These are phyloP conservation scores for Blastobotrys proliferans DNA, from an alignment of 1,139 yeast species.

Conservation along the genomic window DNA sequence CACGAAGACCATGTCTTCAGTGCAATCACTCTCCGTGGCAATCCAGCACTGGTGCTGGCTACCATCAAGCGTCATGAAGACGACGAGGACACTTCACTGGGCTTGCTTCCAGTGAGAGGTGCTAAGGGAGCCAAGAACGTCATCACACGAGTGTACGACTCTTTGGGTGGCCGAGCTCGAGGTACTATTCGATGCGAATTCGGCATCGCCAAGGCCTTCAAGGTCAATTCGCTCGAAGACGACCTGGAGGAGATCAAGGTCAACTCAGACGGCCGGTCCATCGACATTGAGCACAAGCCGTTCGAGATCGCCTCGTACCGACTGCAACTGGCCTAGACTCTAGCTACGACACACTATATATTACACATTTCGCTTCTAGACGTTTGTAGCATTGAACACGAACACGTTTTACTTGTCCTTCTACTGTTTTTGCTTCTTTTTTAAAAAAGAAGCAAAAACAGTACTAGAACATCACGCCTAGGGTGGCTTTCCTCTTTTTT, in stretches of 20 bases:
- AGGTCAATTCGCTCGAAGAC: slow-evolving; percentile 71
- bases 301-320: slow-evolving; percentile 67
- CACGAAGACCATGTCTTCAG: slow-evolving; percentile 7
- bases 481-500: no score
- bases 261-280: slow-evolving; percentile 19
- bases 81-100: slow-evolving; percentile 49
- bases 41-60: slow-evolving; percentile 56
- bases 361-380: no score
- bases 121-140: slow-evolving; percentile 45
- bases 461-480: no score
- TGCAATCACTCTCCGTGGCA: slow-evolving; percentile 23
- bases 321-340: slow-evolving; percentile 10
- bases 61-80: slow-evolving; percentile 87
- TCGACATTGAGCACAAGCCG: slow-evolving; percentile 49
- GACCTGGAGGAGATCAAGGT: slow-evolving; percentile 43
- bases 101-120: slow-evolving; percentile 41
- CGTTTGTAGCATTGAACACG: no score
- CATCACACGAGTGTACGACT: slow-evolving; percentile 73
- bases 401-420: neutral
- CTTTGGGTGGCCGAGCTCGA: slow-evolving; percentile 70
- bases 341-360: no score
- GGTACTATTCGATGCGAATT: slow-evolving; percentile 45
- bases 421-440: neutral
- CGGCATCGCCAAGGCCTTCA: slow-evolving; percentile 50
- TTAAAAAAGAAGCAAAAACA: neutral